Base-by-base conservation (phyloP, 768 basidiomycete species). In the Calocera cornea region DNA sequence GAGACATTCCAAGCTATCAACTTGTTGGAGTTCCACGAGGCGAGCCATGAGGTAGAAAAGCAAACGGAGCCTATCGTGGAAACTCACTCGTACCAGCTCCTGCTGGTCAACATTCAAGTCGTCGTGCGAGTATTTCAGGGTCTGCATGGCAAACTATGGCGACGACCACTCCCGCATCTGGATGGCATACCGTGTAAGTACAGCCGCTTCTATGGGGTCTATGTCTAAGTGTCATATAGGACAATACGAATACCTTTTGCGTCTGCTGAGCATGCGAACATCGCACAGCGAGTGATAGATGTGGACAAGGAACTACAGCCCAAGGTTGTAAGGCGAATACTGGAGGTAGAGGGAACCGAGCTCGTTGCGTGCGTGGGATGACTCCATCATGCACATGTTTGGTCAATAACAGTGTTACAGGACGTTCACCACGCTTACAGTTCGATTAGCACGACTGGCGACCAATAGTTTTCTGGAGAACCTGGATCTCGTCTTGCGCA, bases 381-480 rank as follows among this genome's bases (percentile, higher is more conserved):
- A 24, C 22, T 65, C 29, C 64, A 33, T 11, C 19, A n/a, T 31
- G 16, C 50, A 34, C 33, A 17, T 44, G 34, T 66, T 65, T 29
- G 41, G 29, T 34, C 27, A 31, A 41, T 34, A 17, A 31, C 3
- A 16, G 1, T 65, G 19, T 70, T 5, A 2, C 29, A 92, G 91
- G 66, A 86, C 81, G 16, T 90, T 89, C 76, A 82, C 81, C 27
- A 90, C 89, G 0, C 78, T 91, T 66, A 97, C 93, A 0, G 80
- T 95, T 68, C 86, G 94, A 38, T 78, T 95, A n/a, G 87, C 91
- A 1, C 84, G 94, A 67, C 80, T 97, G 63, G 84, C 88, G 0
- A 81, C 89, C 64, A 97, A 97, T 72, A 87, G 86, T 16, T 95
- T 90, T 77, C 80, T 97, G 60, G 93, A 95, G 74, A 94, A 93